Percentiles rank a stretch among this genome's conserved stretches.
Evolutionary conservation across 1,284 basidiomycete genomes (phyloP).

Genomic region (Ustilago nuda): DNA sequence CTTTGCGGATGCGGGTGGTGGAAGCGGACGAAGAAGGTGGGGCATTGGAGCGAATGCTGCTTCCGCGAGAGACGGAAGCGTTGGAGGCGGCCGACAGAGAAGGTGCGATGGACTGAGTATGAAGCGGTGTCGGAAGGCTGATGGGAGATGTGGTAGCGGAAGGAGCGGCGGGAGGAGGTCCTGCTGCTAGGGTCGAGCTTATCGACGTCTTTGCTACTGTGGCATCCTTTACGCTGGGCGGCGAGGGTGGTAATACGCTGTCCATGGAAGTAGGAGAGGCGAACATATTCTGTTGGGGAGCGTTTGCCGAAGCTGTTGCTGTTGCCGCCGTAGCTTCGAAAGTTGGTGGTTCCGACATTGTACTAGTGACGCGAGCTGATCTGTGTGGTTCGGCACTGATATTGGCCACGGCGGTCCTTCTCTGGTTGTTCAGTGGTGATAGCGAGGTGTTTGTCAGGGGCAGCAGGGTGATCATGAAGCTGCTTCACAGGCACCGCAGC

Average conservation of each 20-base stretch:
- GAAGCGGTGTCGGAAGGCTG: slow-evolving; percentile 43
- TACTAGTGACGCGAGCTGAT: not conserved
- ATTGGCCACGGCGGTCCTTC: not conserved
- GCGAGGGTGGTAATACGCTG: slow-evolving; percentile 8
- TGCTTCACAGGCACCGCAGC: not conserved
- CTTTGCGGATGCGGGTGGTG: slow-evolving; percentile 43
- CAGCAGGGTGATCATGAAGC: not conserved
- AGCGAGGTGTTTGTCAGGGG: not conserved
- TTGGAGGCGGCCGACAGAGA: slow-evolving; percentile 30
- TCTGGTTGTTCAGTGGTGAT: not conserved
- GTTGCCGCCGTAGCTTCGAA: not conserved
- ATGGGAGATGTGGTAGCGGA: slow-evolving; percentile 29
- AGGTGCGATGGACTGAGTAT: slow-evolving; percentile 5
- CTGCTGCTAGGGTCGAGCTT: slow-evolving; percentile 1
- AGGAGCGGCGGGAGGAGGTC: slow-evolving; percentile 20
- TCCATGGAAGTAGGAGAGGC: slow-evolving; percentile 35
- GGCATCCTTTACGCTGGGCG: not conserved
- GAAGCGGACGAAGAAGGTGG: slow-evolving; percentile 44
- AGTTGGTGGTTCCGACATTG: slow-evolving; percentile 24
- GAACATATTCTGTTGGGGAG: slow-evolving; percentile 11
- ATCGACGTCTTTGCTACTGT: not conserved
- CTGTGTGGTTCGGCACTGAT: not conserved
- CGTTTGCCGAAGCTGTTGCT: not conserved
- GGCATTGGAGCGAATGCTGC: slow-evolving; percentile 40
- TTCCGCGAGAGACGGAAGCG: slow-evolving; percentile 40